These are phyloP conservation scores for Buddleja alternifolia DNA, from an alignment of 257 asterid genomes.

Conservation along the genomic window DNA sequence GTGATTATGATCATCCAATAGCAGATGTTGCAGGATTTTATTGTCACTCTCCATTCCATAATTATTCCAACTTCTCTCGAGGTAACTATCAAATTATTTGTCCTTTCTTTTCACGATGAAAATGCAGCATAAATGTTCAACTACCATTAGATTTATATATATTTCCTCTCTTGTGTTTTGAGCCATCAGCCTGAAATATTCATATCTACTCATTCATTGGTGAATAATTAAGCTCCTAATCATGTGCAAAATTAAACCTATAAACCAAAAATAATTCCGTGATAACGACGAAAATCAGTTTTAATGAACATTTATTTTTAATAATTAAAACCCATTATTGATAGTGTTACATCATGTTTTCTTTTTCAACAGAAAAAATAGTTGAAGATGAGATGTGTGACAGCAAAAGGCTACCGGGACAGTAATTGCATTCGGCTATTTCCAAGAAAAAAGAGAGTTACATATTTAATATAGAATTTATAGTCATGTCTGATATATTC, in stretches of 20 bases:
- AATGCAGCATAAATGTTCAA: slow-evolving; percentile 23
- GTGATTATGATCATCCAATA: background rate
- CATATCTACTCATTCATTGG: no score
- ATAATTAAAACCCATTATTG: background rate
- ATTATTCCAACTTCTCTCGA: slow-evolving; percentile 22
- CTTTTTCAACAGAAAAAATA: background rate
- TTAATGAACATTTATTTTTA: background rate
- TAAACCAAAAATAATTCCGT: background rate
- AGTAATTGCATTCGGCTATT: slow-evolving; percentile 23
- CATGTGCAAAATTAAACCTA: slow-evolving; percentile 15
- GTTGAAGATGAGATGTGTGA: background rate
- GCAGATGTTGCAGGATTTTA: slow-evolving; percentile 8
- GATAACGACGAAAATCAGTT: background rate
- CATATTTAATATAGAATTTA: background rate
- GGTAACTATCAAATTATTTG: slow-evolving; percentile 28
- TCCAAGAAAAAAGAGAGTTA: slow-evolving; percentile 28
- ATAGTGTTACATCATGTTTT: background rate
- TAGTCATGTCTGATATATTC: slow-evolving; percentile 18
- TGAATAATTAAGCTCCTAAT: slow-evolving; percentile 28
- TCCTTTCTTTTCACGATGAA: slow-evolving; percentile 24
- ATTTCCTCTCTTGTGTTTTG: slow-evolving; percentile 33
- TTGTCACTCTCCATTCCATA: background rate
- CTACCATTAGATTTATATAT: slow-evolving; percentile 24
- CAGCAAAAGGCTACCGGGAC: slow-evolving; percentile 6
- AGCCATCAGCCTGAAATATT: slow-evolving; percentile 29